Base-by-base conservation (phyloP, 306 rosid species). In the Cicer cuneatum region DNA sequence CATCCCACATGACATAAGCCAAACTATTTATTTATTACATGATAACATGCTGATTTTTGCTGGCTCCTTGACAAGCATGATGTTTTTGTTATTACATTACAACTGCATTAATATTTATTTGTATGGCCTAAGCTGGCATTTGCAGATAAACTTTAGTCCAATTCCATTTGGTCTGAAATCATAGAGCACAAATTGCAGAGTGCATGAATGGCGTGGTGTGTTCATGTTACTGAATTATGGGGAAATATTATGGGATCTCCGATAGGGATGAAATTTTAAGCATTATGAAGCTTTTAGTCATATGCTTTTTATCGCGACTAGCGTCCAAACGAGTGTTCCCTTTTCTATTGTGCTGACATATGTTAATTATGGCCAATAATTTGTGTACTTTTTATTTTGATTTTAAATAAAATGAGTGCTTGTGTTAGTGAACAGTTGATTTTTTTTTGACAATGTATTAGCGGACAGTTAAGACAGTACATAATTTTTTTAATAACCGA, bases 1-100 rank as follows among this genome's bases (percentile, higher is more conserved):
- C 83, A 76, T 77, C 72, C 4, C 59, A 83, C 65, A 61, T 29
- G 60, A 38, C 62, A 72, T 69, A 70, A 69, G 47, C 77, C 59
- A 68, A 73, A 72, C 24, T 69, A 19, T 83, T 48, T 69, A 19
- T 83, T 48, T 59, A 71, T 74, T 64, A 73, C 65, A 66, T 43
- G 66, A 66, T 43, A 63, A 60, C 52, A 43, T 72, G 60, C 33
- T 69, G 59, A 47, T 19, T 65, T 75, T 79, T 79, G 72, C 73
- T 60, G 71, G 38, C 73, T 19, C 43, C 5, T 8, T 53, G 12
- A 62, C 11, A 10, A 72, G 63, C 78, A 72, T 73, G 75, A 35
- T 81, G 71, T 69, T 83, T 69, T 15, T 49, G 80, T 73, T 52
- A 18, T 73, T 68, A 38, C 45, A 40, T n/a, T 61, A 21, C 42